These are phyloP conservation scores for Naganishia vaughanmartiniae DNA, from an alignment of 768 basidiomycete species.

Conservation along the genomic window DNA sequence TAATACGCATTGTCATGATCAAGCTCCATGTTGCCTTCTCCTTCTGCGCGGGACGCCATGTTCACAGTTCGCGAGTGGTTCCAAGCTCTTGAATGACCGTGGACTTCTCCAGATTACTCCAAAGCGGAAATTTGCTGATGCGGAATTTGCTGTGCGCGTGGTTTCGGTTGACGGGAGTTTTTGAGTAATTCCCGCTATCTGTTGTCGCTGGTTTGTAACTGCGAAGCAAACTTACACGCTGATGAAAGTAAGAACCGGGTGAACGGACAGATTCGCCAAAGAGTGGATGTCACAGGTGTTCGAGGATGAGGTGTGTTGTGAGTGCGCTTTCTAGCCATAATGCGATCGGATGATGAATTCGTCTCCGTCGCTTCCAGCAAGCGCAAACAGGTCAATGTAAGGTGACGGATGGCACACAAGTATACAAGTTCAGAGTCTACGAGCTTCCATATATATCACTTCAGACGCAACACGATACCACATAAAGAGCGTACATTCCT, in stretches of 20 bases:
- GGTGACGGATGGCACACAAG: not conserved
- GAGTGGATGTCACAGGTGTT: too few relatives aligned
- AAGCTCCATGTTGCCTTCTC: conserved; percentile 11
- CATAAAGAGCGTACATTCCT: not conserved
- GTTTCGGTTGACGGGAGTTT: too few relatives aligned
- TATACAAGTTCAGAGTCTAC: not conserved
- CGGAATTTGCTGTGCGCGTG: too few relatives aligned
- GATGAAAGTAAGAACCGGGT: too few relatives aligned
- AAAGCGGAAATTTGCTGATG: too few relatives aligned
- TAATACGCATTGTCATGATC: conserved; percentile 10
- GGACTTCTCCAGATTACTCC: not conserved
- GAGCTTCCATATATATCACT: not conserved
- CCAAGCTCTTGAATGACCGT: not conserved
- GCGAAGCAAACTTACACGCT: too few relatives aligned
- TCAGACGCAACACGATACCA: not conserved
- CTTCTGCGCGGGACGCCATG: not conserved
- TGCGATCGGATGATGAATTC: not conserved
- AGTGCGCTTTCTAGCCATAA: too few relatives aligned
- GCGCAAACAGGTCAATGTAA: not conserved
- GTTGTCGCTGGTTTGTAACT: too few relatives aligned
- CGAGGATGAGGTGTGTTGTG: too few relatives aligned
- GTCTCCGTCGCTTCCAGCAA: not conserved
- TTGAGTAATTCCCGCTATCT: too few relatives aligned
- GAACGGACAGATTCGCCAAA: too few relatives aligned
- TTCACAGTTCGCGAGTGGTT: not conserved